Evolutionary conservation across 2,329 filamentous ascomycete genomes (phyloP).

Genomic region (Botrytis squamosa): DNA sequence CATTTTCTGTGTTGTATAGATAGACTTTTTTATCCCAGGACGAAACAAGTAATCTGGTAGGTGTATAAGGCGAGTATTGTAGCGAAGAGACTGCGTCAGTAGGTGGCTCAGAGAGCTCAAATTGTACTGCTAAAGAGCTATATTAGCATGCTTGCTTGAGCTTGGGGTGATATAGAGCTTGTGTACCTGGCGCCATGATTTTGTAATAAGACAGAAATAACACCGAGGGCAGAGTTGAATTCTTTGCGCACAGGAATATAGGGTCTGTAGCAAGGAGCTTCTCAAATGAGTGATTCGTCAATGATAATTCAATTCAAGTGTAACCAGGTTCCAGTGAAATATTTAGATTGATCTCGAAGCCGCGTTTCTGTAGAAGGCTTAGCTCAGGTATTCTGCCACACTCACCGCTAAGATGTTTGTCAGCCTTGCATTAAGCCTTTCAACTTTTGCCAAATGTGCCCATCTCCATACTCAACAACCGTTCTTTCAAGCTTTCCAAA

Average conservation of each 20-base stretch:
- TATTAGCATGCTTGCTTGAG: conserved; percentile 20
- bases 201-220: not conserved
- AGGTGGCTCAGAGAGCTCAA: conserved; percentile 78
- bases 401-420: conserved; percentile 8
- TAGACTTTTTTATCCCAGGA: conserved; percentile 95
- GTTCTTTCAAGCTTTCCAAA: not conserved
- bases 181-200: conserved; percentile 40
- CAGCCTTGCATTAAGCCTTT: conserved; percentile 15
- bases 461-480: not conserved
- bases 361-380: conserved; percentile 12
- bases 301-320: not conserved
- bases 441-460: conserved; percentile 8
- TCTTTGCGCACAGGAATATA: not conserved
- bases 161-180: conserved; percentile 7
- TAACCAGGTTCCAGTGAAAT: conserved; percentile 6
- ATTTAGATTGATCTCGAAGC: conserved; percentile 17
- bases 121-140: conserved; percentile 60
- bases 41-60: conserved; percentile 77
- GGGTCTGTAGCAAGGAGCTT: not conserved
- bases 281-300: not conserved
- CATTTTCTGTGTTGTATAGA: conserved; percentile 69
- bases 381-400: not conserved
- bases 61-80: conserved; percentile 76
- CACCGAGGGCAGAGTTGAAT: not conserved
- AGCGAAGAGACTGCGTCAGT: conserved; percentile 84